Evolutionary conservation across 2,329 filamentous ascomycete species (phyloP).

Genomic region (Gaeumannomyces sp.): DNA sequence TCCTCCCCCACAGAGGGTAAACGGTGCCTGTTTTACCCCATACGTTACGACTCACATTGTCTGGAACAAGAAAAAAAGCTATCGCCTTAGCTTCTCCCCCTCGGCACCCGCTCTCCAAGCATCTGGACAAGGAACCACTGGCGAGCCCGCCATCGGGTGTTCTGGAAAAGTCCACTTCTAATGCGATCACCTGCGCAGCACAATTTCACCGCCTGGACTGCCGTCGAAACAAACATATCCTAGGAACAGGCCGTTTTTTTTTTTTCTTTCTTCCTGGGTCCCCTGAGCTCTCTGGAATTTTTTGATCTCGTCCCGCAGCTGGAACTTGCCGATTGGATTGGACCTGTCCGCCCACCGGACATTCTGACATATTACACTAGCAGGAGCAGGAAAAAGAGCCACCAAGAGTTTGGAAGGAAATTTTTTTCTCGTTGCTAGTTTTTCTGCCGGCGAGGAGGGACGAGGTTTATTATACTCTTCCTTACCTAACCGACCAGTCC

Average conservation of each 20-base stretch:
- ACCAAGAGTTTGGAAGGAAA: slow-evolving; percentile 9
- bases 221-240: slow-evolving; percentile 7
- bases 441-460: not conserved
- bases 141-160: slow-evolving; percentile 6
- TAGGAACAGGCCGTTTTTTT: slow-evolving; percentile 2
- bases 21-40: slow-evolving; percentile 7
- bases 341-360: slow-evolving; percentile 8
- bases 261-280: slow-evolving; percentile 8
- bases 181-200: slow-evolving; percentile 11
- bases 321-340: slow-evolving; percentile 9
- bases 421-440: slow-evolving; percentile 7
- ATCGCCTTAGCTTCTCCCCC: slow-evolving; percentile 6
- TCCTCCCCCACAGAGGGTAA: slow-evolving; percentile 3
- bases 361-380: slow-evolving; percentile 2
- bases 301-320: slow-evolving; percentile 7
- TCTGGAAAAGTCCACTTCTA: slow-evolving; percentile 10
- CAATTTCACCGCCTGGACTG: slow-evolving; percentile 8
- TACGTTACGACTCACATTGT: slow-evolving; percentile 7
- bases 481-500: not conserved
- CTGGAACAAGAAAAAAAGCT: slow-evolving; percentile 6
- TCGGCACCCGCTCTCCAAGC: slow-evolving; percentile 3
- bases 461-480: not conserved
- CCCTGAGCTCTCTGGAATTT: slow-evolving; percentile 7
- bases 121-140: slow-evolving; percentile 12
- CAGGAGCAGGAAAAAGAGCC: slow-evolving; percentile 5